Conservation (phyloP, 2,329 filamentous ascomycete species). For the Clonostachys chloroleuca region DNA sequence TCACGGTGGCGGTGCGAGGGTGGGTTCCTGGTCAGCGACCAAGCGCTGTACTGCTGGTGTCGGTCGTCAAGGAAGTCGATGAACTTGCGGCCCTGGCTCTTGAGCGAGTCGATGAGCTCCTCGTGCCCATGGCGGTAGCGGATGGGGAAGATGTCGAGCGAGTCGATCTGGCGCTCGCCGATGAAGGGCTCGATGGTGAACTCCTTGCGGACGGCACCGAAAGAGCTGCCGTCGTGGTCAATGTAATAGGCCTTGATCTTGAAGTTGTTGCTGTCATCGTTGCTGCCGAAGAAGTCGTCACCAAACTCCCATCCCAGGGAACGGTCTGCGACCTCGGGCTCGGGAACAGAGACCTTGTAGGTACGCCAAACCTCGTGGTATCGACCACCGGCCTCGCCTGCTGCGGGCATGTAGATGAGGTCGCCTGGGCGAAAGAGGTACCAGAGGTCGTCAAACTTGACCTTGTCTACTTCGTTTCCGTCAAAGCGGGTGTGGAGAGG, state of each 20-base stretch:
- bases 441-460: slow-evolving; percentile 37
- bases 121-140: slow-evolving; percentile 27
- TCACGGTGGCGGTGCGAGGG: slow-evolving; percentile 7
- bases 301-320: slow-evolving; percentile 26
- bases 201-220: slow-evolving; percentile 27
- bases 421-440: slow-evolving; percentile 32
- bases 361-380: slow-evolving; percentile 33
- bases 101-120: slow-evolving; percentile 22
- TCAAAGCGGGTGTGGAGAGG: slow-evolving; percentile 22
- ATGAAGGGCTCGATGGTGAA: slow-evolving; percentile 28
- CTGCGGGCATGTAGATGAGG: slow-evolving; percentile 25
- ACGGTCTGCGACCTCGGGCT: slow-evolving; percentile 19
- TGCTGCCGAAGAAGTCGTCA: slow-evolving; percentile 15
- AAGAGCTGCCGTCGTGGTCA: slow-evolving; percentile 31
- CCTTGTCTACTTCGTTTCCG: slow-evolving; percentile 16
- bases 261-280: slow-evolving; percentile 20
- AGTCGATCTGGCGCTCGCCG: slow-evolving; percentile 29
- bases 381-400: slow-evolving; percentile 23
- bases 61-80: slow-evolving; percentile 23
- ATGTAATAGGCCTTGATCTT: slow-evolving; percentile 33
- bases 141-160: slow-evolving; percentile 29
- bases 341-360: slow-evolving; percentile 22
- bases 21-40: slow-evolving; percentile 32
- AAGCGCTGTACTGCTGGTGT: slow-evolving; percentile 33
- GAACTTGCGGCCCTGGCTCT: slow-evolving; percentile 24